Base-by-base conservation (phyloP, 768 basidiomycete species). In the Suillus fuscotomentosus region DNA sequence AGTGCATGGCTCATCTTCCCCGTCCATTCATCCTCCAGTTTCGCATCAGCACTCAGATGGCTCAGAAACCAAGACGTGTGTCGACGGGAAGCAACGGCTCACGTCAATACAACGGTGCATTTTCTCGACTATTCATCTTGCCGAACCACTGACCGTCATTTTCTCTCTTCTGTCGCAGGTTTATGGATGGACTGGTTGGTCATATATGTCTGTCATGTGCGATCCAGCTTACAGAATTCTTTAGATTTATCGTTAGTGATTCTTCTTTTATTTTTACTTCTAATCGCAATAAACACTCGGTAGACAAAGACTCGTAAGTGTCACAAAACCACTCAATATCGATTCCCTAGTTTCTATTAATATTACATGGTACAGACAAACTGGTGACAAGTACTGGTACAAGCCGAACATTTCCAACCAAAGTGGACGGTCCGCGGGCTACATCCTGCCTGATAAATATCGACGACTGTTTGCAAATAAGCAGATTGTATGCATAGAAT, bases 401-500 rank as follows among this genome's bases (percentile, higher is more conserved):
- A 84, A 82, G 66, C 72, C 65, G 11, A 65, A 56, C 3, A 42
- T 56, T 39, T 54, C 45, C 1, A 31, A 61, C 34, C 66, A 70
- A 10, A 42, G 51, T 5, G 57, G 54, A 9, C 68, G 72, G 3
- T 67, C 68, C 42, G 57, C 61, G 60, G 74, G 76, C 9, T 75
- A 73, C 39, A 62, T 83, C 1, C 77, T 91, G 0, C 88, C 88
- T 0, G 81, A 82, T 0, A 82, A 79, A 60, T 88, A 86, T 69
- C 81, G 78, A 62, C 84, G 82, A 15, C 45, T 86, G 1, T 93
- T 93, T 67, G 78, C 83, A 20, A 88, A 86, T 69, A 93, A 93
- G 73, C 89, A 91, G 66, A 82, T 94, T 22, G 88, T 90, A 2
- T 94, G 92, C 67, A 84, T 92, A n/a, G 92, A 94, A 71, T 94